Conservation (phyloP, 75 land plant genomes). For the Pinus albicaulis region DNA sequence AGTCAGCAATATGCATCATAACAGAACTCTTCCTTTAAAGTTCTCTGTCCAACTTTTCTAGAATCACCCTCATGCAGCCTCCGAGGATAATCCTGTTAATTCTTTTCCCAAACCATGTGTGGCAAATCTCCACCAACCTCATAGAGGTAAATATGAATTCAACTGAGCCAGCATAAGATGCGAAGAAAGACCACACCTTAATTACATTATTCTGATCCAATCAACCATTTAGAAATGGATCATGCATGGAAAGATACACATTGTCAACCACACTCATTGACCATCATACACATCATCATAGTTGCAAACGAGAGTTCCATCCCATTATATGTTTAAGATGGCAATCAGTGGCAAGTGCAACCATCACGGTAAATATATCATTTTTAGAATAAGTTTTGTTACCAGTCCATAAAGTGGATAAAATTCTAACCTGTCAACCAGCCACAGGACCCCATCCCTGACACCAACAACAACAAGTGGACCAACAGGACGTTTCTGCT, state of each 20-base stretch:
- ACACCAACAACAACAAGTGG: conserved; percentile 96
- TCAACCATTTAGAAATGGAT: too few species aligned
- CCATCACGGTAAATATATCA: neutral
- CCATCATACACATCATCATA: neutral
- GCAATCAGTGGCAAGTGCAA: neutral
- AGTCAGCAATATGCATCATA: neutral
- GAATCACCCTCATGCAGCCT: neutral
- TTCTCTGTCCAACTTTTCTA: neutral
- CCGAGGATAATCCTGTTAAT: too few species aligned
- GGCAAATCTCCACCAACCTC: neutral
- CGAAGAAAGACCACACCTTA: neutral
- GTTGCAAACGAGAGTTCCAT: neutral
- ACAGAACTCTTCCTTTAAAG: neutral
- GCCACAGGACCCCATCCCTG: conserved; percentile 97
- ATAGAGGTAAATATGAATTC: neutral
- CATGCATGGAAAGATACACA: neutral
- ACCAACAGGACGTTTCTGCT: conserved; percentile 96
- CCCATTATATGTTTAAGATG: neutral
- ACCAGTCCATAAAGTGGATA: neutral
- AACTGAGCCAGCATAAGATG: neutral
- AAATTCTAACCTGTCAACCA: conserved; percentile 76
- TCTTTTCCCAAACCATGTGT: neutral
- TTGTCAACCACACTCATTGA: neutral
- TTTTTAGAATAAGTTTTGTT: neutral
- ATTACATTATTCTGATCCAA: neutral